Conservation (phyloP, 2,329 filamentous ascomycete genomes). For the Escovopsis sp. region DNA sequence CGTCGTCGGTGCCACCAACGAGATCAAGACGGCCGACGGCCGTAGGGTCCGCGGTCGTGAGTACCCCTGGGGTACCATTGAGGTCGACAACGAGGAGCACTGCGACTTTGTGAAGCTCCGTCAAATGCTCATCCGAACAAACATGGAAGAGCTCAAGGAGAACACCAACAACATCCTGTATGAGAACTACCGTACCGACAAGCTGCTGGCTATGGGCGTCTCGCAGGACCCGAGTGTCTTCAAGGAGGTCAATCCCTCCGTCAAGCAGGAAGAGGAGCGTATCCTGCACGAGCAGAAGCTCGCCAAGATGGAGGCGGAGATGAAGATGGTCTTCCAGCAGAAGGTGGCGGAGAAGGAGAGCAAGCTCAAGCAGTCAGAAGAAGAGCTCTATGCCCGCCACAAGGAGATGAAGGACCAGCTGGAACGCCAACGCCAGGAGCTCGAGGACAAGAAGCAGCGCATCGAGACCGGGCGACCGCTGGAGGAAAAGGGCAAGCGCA, state of each 20-base stretch:
- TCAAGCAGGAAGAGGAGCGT: constrained; percentile 99
- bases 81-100: constrained; percentile 99
- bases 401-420: constrained; percentile 99
- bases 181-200: constrained; percentile 99
- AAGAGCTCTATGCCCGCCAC: constrained; percentile 94
- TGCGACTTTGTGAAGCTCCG: constrained; percentile 99
- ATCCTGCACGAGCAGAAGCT: constrained; percentile 98
- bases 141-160: constrained; percentile 99
- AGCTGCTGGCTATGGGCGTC: constrained; percentile 96
- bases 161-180: constrained; percentile 98
- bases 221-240: constrained; percentile 97
- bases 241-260: constrained; percentile 99
- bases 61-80: constrained; percentile 97
- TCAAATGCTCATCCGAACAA: constrained; percentile 98
- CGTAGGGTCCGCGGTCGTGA: constrained; percentile 90
- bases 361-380: constrained; percentile 98
- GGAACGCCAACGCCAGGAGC: constrained; percentile 81
- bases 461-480: constrained; percentile 90
- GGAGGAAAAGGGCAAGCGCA: constrained; percentile 97
- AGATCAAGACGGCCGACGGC: constrained; percentile 81
- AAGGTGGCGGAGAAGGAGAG: constrained; percentile 99
- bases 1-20: constrained; percentile 90
- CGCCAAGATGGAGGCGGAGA: constrained; percentile 99
- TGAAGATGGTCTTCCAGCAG: constrained; percentile 99
- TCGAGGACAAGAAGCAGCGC: constrained; percentile 96